Evolutionary conservation across 1,139 yeast genomes (phyloP).

Genomic region (Yamadazyma buinensis): DNA sequence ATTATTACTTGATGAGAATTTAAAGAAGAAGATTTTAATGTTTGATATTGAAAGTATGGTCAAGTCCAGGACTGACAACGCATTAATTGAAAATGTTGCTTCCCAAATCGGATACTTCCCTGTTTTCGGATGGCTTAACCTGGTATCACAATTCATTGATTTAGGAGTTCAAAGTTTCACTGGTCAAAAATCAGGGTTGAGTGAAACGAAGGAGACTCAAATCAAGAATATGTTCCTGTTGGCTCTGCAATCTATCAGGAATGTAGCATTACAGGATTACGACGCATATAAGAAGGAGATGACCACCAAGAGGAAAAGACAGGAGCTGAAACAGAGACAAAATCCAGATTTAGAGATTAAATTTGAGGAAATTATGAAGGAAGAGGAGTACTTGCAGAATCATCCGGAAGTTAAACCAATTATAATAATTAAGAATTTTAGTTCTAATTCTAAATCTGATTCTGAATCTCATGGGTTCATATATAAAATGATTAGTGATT

Average conservation of each 20-base stretch:
- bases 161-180: slow-evolving; percentile 85
- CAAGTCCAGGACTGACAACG: slow-evolving; percentile 71
- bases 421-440: slow-evolving; percentile 72
- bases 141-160: slow-evolving; percentile 75
- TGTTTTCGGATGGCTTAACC: slow-evolving; percentile 87
- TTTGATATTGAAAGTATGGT: slow-evolving; percentile 76
- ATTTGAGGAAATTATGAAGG: slow-evolving; percentile 42
- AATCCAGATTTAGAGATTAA: slow-evolving; percentile 11
- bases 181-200: slow-evolving; percentile 90
- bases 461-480: slow-evolving; percentile 50
- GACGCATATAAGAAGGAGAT: slow-evolving; percentile 20
- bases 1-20: slow-evolving; percentile 39
- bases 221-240: slow-evolving; percentile 76
- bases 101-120: slow-evolving; percentile 87
- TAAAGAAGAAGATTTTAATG: slow-evolving; percentile 55
- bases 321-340: slow-evolving; percentile 11
- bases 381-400: slow-evolving; percentile 78
- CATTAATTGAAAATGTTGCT: slow-evolving; percentile 66
- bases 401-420: slow-evolving; percentile 89
- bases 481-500: slow-evolving; percentile 77
- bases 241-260: slow-evolving; percentile 68
- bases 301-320: slow-evolving; percentile 13
- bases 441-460: slow-evolving; percentile 54
- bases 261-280: slow-evolving; percentile 53
- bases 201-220: slow-evolving; percentile 83